These are phyloP conservation scores for Aspergillus pseudoterreus DNA, from an alignment of 2,329 filamentous ascomycete genomes.

Conservation along the genomic window DNA sequence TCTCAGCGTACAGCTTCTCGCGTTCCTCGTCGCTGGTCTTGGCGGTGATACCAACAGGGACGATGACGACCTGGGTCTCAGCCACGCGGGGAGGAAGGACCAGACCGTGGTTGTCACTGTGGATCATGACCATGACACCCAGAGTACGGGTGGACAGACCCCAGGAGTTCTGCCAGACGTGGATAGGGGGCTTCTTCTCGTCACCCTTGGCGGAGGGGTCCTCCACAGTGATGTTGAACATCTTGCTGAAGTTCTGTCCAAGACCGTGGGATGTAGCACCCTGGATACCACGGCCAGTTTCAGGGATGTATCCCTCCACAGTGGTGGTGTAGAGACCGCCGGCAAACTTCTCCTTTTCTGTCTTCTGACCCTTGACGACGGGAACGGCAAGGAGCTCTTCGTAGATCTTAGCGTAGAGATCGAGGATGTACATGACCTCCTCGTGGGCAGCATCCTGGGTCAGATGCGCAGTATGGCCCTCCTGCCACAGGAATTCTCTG, in stretches of 20 bases:
- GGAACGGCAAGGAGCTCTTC: constrained; percentile 91
- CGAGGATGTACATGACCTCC: constrained; percentile 89
- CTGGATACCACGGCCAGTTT: constrained; percentile 94
- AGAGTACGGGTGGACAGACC: constrained; percentile 95
- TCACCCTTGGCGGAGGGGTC: constrained; percentile 69
- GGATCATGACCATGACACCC: constrained; percentile 98
- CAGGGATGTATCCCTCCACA: constrained; percentile 92
- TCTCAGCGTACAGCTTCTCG: constrained; percentile 69
- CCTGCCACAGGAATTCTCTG: constrained; percentile 96
- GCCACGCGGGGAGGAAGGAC: constrained; percentile 89
- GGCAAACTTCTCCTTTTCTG: constrained; percentile 96
- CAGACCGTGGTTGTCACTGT: constrained; percentile 92
- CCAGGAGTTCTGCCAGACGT: constrained; percentile 99
- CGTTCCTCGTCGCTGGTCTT: constrained; percentile 79
- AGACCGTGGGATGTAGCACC: constrained; percentile 91
- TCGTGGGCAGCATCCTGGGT: constrained; percentile 75
- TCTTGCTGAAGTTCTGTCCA: constrained; percentile 97
- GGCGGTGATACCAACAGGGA: constrained; percentile 89
- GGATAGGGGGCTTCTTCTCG: constrained; percentile 72
- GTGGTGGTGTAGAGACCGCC: constrained; percentile 96
- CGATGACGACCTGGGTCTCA: constrained; percentile 78
- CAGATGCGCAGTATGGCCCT: constrained; percentile 89
- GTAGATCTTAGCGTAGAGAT: constrained; percentile 88
- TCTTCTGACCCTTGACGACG: constrained; percentile 90
- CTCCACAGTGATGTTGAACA: constrained; percentile 98